Evolutionary conservation across 495 filamentous ascomycete species (phyloP), one percentile per base, ranked within the genome.

Genomic region (Penicillium roqueforti): DNA sequence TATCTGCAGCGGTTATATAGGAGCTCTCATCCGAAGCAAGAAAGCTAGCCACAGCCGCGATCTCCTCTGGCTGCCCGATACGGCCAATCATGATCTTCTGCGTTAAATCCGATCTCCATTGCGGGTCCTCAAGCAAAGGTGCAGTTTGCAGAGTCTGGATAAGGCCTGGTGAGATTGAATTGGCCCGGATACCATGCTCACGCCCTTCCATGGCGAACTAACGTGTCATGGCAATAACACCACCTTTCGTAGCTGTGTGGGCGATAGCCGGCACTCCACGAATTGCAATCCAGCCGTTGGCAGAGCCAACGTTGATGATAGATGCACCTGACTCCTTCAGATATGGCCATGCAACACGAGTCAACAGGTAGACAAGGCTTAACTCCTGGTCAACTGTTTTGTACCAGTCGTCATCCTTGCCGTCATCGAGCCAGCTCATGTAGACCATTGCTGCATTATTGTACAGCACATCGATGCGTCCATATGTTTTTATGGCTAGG

Each of bases 51-150:
- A 91, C 92, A 41, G 93, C 85, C 1, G 92, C 92, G 71, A 92
- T 89, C 72, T 97, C 92, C 55, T 96, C 82, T 6, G 92, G 85
- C 71, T 97, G 91, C n/a, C 92, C 92, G 59, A 96, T 96, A 9
- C 92, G 80, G 14, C 92, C 92, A 29, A 47, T 31, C 45, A 36
- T 47, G 11, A 47, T 34, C 19, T 22, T 47, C 18, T 26, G 18
- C 13, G 23, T 14, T 6, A 47, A 6, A 22, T 11, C 6, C 11
- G 28, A 10, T 0, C 4, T 23, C 8, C 10, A 47, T 4, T 14
- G 29, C 5, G 29, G 45, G 7, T 47, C 19, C 2, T n/a, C 45
- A 20, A 47, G 31, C 14, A 47, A 23, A 22, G 29, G 45, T 7
- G 4, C 14, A 20, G 29, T 36, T 23, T 36, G 45, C 13, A 47